A percentile compares a stretch with the other conserved stretches of the same genome.
These are phyloP conservation scores for Trichoderma atrobrunneum DNA, from an alignment of 2,329 filamentous ascomycete genomes.

Conservation along the genomic window DNA sequence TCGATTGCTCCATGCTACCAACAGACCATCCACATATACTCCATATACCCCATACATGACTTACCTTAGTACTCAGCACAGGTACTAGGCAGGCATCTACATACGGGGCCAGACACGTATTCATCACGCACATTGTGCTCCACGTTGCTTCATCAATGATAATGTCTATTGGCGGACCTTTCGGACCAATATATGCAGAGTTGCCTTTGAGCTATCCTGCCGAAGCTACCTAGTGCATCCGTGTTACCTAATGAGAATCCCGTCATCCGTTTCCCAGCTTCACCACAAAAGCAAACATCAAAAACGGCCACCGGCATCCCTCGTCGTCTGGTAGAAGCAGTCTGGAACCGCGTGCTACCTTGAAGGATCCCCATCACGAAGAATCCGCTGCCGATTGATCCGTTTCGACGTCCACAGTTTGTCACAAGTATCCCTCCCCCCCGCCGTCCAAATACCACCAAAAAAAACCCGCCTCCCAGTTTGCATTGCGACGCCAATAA, in stretches of 20 bases:
- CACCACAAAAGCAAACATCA: conserved; percentile 1
- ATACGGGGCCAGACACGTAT: neutral
- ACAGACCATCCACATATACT: neutral
- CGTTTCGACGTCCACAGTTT: neutral
- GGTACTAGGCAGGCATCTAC: neutral
- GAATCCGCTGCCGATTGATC: neutral
- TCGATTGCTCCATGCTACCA: neutral
- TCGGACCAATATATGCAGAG: conserved; percentile 2
- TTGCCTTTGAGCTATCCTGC: conserved; percentile 12
- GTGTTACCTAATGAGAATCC: conserved; percentile 19
- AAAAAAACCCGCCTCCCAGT: neutral
- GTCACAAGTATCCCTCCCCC: neutral
- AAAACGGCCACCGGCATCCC: neutral
- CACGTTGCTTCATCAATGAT: conserved; percentile 9
- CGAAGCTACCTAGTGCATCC: conserved; percentile 5
- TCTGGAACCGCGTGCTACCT: neutral
- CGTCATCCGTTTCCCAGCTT: neutral
- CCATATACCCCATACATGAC: neutral
- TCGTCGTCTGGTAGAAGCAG: neutral
- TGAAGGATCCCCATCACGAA: neutral
- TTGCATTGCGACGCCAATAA: neutral
- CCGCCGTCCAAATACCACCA: neutral
- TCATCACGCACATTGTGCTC: neutral
- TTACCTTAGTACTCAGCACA: neutral
- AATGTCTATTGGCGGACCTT: neutral